Percentiles rank a stretch among this genome's conserved stretches.
phyloP scores from a whole-genome alignment of 164 flowering plant species.

The Chimonanthus praecox region DNA sequence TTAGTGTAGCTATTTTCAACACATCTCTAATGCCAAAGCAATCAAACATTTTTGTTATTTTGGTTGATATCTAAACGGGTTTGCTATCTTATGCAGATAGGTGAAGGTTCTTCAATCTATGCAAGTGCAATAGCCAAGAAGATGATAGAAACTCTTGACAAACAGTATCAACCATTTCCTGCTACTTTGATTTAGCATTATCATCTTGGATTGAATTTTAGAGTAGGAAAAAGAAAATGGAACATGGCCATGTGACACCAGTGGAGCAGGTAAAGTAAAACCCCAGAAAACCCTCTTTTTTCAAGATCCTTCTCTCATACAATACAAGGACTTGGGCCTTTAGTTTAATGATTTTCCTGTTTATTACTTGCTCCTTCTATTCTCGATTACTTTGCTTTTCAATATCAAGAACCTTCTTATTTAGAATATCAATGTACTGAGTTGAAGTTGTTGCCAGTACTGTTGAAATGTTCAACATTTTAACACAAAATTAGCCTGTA shows the following conservation, averaged over 20 bases:
- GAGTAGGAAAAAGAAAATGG: background rate
- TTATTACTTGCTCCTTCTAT: too few species aligned
- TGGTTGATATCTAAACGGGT: background rate
- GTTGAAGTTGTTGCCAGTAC: background rate
- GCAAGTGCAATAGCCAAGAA: slow-evolving; percentile 89
- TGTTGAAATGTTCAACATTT: background rate
- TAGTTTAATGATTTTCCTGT: too few species aligned
- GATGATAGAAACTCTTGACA: slow-evolving; percentile 72
- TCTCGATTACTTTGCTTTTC: background rate
- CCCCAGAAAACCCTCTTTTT: background rate
- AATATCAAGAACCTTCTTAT: too few species aligned
- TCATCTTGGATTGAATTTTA: background rate
- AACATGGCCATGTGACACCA: background rate
- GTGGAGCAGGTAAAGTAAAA: background rate
- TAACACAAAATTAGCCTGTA: too few species aligned
- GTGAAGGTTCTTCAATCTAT: slow-evolving; percentile 80
- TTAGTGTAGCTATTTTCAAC: background rate
- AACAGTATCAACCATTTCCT: slow-evolving; percentile 39
- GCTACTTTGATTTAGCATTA: slow-evolving; percentile 1
- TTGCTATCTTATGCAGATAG: slow-evolving; percentile 44
- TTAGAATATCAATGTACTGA: too few species aligned
- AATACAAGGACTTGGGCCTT: background rate
- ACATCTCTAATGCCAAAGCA: too few species aligned
- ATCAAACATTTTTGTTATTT: background rate
- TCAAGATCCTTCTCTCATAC: background rate